Evolutionary conservation across 305 asterid species (phyloP).

Genomic region (Solanum chacoense): DNA sequence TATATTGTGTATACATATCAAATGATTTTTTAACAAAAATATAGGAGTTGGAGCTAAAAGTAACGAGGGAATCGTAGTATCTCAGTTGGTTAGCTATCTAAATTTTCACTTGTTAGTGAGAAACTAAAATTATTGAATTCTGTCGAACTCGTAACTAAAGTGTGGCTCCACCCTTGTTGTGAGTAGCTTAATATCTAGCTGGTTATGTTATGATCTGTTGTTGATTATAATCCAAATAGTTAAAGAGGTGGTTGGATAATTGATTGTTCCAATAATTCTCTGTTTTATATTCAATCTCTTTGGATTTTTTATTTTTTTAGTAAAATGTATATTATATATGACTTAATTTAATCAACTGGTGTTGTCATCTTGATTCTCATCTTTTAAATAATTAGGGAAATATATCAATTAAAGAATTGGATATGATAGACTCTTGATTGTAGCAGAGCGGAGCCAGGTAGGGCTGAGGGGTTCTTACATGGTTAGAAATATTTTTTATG

Average conservation of each 20-base stretch:
- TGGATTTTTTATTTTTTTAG: not conserved
- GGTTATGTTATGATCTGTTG: not conserved
- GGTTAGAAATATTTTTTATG: not conserved
- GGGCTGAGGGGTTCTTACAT: not conserved
- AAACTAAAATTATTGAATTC: not conserved
- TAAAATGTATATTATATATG: not conserved
- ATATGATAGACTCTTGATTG: not conserved
- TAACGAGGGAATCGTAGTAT: not conserved
- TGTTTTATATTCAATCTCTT: not conserved
- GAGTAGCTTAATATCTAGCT: not conserved
- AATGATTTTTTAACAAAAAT: not conserved
- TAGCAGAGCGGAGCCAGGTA: not conserved
- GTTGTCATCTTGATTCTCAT: not conserved
- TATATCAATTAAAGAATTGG: not conserved
- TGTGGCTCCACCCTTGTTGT: not conserved
- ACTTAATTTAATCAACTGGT: not conserved
- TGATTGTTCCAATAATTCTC: not conserved
- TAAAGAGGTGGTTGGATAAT: not conserved
- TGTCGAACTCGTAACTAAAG: not conserved
- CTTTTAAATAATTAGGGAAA: not conserved
- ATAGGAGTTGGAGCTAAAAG: not conserved
- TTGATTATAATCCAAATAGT: not conserved
- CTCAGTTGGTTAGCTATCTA: not conserved
- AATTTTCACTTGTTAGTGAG: too few species aligned
- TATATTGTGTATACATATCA: not conserved